Conservation (phyloP, 2,329 filamentous ascomycete species). For the Pseudocercospora ulei region DNA sequence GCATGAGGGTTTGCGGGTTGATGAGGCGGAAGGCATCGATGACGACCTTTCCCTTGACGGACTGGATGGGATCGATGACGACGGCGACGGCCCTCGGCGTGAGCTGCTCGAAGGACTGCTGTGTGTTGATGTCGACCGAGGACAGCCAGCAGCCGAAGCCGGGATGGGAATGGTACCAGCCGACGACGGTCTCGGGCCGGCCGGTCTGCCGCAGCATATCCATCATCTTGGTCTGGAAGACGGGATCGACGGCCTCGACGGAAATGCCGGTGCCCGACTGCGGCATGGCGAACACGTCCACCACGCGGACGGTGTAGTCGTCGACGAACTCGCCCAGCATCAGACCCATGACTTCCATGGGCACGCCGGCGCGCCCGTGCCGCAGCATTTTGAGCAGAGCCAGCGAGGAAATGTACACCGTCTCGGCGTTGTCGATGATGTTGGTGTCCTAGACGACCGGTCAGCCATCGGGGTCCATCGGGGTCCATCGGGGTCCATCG, state of each 20-base stretch:
- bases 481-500: not conserved
- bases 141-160: slow-evolving; percentile 99
- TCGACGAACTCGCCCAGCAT: slow-evolving; percentile 99
- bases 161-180: slow-evolving; percentile 99
- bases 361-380: slow-evolving; percentile 91
- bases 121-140: slow-evolving; percentile 97
- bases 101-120: slow-evolving; percentile 98
- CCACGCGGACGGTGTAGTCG: slow-evolving; percentile 95
- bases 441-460: slow-evolving; percentile 63
- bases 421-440: slow-evolving; percentile 97
- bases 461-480: slow-evolving; percentile 8
- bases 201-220: slow-evolving; percentile 98
- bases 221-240: slow-evolving; percentile 99
- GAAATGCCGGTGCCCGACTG: slow-evolving; percentile 97
- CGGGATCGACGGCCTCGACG: slow-evolving; percentile 94
- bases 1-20: slow-evolving; percentile 94
- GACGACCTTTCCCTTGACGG: slow-evolving; percentile 98
- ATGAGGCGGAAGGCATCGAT: slow-evolving; percentile 98
- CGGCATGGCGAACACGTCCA: slow-evolving; percentile 98
- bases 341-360: slow-evolving; percentile 99
- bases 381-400: slow-evolving; percentile 97
- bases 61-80: slow-evolving; percentile 96
- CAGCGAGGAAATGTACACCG: slow-evolving; percentile 96
- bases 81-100: slow-evolving; percentile 94
- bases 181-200: slow-evolving; percentile 92